phyloP scores from a whole-genome alignment of 768 basidiomycete genomes.

The Naganishia vaughanmartiniae region DNA sequence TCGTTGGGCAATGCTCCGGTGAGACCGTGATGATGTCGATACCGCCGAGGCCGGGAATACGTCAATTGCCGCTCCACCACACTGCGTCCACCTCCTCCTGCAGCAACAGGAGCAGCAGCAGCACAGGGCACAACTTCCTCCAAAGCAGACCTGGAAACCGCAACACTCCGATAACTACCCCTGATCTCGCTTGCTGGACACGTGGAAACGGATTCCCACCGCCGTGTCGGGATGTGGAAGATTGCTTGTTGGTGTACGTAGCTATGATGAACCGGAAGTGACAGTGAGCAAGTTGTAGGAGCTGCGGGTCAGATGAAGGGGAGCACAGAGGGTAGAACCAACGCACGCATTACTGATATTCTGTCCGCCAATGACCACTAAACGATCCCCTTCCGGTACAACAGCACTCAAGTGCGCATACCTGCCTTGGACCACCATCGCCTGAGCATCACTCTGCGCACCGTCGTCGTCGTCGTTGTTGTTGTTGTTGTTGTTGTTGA shows the following conservation, averaged over 20 bases:
- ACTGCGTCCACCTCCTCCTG: background rate
- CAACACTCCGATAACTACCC: constrained; percentile 92
- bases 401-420: constrained; percentile 93
- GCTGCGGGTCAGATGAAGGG: background rate
- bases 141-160: constrained; percentile 65
- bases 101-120: background rate
- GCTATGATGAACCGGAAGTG: background rate
- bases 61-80: background rate
- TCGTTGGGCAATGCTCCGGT: background rate
- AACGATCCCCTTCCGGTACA: constrained; percentile 73
- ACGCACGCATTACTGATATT: constrained; percentile 72
- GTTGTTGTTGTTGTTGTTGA: too few relatives aligned
- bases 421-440: constrained; percentile 68
- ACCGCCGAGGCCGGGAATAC: constrained; percentile 53
- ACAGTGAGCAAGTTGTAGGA: background rate
- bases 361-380: constrained; percentile 93
- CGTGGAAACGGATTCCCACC: constrained; percentile 2
- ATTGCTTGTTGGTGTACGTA: constrained; percentile 14
- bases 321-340: too few relatives aligned
- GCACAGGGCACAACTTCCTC: constrained; percentile 69
- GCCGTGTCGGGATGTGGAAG: constrained; percentile 39
- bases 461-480: too few relatives aligned
- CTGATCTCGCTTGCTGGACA: constrained; percentile 68
- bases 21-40: constrained; percentile 26
- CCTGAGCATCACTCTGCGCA: background rate